Base-by-base conservation (phyloP, 1,284 basidiomycete genomes). In the Xerocomus cyaneibrunnescens region DNA sequence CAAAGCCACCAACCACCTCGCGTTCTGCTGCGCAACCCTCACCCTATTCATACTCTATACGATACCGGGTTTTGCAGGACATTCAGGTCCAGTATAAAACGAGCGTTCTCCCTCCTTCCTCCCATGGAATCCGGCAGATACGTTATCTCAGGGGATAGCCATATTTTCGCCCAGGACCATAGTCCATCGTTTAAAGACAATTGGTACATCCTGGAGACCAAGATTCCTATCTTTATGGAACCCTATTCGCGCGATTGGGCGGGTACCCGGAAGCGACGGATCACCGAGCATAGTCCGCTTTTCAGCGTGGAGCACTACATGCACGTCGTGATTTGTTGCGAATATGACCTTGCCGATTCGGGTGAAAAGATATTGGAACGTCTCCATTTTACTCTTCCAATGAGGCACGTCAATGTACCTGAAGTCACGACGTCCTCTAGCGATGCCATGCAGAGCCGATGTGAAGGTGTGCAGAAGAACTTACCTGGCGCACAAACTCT, bases 131-230 rank as follows among this genome's bases (percentile, higher is more conserved):
- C 73, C 4, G 76, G 79, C 2, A 62, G 68, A 25, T 80, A 80
- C 58, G 52, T 67, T 10, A 71, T 87, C 35, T 63, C 71, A 13
- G 72, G 74, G 13, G 67, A 76, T 36, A 76, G 74, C 12, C 73
- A 72, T 51, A 67, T 78, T 30, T 84, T 83, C 56, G 56, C 67
- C 8, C 30, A 32, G 17, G 47, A 38, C 17, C 25, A 45, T 17
- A 28, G 16, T 16, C 10, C 40, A 13, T 36, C 53, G 43, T 3
- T 47, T 27, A 51, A 62, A 9, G 56, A 60, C 7, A 75, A 70
- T n/a, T 89, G 87, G 86, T 82, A 81, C 64, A 79, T 79, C 7
- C 69, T 90, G 57, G 78, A 85, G 49, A 75, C 76, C 21, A 64
- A 65, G 9, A 65, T 89, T 21, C 80, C 82, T 0, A 73, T 87